phyloP scores from a whole-genome alignment of 1,284 basidiomycete genomes.

The Blastosporella zonata region DNA sequence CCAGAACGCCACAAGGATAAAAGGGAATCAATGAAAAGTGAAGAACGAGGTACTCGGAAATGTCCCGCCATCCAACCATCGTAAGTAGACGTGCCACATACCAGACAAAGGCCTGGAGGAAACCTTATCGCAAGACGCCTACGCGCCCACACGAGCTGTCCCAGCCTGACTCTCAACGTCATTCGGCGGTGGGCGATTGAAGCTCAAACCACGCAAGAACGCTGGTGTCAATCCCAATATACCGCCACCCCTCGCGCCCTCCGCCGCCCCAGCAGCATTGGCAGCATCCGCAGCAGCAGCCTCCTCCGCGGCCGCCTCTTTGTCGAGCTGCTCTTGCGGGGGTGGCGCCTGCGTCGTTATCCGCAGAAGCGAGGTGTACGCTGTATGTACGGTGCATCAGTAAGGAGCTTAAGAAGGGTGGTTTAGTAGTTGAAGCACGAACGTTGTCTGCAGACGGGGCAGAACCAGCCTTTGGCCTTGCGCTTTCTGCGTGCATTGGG shows the following conservation, averaged over 20 bases:
- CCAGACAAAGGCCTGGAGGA: not conserved
- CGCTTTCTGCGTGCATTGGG: constrained; percentile 61
- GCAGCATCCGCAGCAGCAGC: constrained; percentile 16
- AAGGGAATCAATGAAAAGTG: not conserved
- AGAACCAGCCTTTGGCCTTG: constrained; percentile 94
- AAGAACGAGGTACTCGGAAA: not conserved
- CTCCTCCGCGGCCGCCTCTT: constrained; percentile 19
- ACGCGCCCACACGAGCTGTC: constrained; percentile 16
- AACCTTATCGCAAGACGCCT: not conserved
- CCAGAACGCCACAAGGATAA: not conserved
- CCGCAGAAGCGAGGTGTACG: constrained; percentile 83
- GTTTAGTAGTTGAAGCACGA: constrained; percentile 17
- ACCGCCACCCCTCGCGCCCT: constrained; percentile 21
- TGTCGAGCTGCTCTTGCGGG: constrained; percentile 22
- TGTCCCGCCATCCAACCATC: not conserved
- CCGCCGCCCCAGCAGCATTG: constrained; percentile 13
- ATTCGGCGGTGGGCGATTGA: constrained; percentile 20
- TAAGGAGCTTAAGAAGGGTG: constrained; percentile 1
- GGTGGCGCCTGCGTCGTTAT: constrained; percentile 73
- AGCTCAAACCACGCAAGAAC: constrained; percentile 33
- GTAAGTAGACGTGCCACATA: not conserved
- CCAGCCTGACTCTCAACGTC: constrained; percentile 24
- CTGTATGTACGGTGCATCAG: constrained; percentile 35
- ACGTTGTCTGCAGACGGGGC: constrained; percentile 87
- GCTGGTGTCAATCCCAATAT: constrained; percentile 26